Base-by-base conservation (phyloP, 805 yeast genomes). In the Wickerhamiella brachini region DNA sequence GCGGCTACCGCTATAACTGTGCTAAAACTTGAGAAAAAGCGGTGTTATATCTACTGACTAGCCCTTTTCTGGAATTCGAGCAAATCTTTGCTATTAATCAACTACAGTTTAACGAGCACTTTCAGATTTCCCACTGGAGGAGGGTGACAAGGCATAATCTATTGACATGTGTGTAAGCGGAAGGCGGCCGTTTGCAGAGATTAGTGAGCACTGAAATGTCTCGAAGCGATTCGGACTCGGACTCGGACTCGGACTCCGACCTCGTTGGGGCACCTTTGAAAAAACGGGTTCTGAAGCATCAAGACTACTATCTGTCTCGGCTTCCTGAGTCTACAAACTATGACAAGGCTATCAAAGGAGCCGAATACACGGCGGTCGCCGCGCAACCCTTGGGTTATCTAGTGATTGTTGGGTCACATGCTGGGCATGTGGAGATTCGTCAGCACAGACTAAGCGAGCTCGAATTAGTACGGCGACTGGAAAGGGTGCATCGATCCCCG, bases 381-480 rank as follows among this genome's bases (percentile, higher is more conserved):
- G 34, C 31, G 7, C 46, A 44, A 5, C 29, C 34, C 20, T 15
- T 4, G 2, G 21, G 21, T 3, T 21, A 17, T 5, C 20, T 15
- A 5, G 5, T 24, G n/a, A 23, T 23, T 3, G n/a, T 44, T n/a
- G 46, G 34, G 18, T 23, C 34, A 21, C 31, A 17, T 23, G 20
- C 46, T n/a, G 46, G 46, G 34, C 20, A n/a, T 12, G 34, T 44
- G 18, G 46, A 44, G 8, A 15, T 44, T 6, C 46, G 46, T 44
- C 46, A 44, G 46, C 46, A 44, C 17, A 5, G 31, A 12, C 34
- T 18, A 21, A 23, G 46, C 20, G 46, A 44, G 31, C 24, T 44
- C 13, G 29, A 44, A 23, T 23, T 44, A 23, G 46, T 44, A 6
- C 46, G 46, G 29, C n/a, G 46, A 20, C 22, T 22, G 46, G 34